These are phyloP conservation scores for Fusarium poae DNA, from an alignment of 2,329 filamentous ascomycete genomes.

Conservation along the genomic window DNA sequence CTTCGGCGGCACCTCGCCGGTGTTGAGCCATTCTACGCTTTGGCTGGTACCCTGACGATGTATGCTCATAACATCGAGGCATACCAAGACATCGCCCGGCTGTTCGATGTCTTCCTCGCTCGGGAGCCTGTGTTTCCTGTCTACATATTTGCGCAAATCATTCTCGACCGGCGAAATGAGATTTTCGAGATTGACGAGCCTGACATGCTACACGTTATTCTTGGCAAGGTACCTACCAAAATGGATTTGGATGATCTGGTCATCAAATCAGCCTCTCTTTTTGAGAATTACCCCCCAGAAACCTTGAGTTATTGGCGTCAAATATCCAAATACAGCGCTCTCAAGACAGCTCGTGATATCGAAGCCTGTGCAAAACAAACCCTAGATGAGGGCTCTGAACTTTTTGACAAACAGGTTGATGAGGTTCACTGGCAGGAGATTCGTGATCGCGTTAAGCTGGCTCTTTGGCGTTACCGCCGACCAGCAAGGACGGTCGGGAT, in stretches of 20 bases:
- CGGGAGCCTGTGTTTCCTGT: slow-evolving; percentile 88
- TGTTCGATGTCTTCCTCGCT: slow-evolving; percentile 93
- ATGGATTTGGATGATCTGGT: slow-evolving; percentile 86
- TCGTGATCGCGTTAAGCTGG: slow-evolving; percentile 46
- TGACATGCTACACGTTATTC: slow-evolving; percentile 90
- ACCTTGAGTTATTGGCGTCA: slow-evolving; percentile 76
- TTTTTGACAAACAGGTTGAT: slow-evolving; percentile 78
- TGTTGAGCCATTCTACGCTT: slow-evolving; percentile 89
- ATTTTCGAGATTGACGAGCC: slow-evolving; percentile 92
- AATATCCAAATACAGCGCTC: slow-evolving; percentile 81
- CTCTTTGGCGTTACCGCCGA: slow-evolving; percentile 74
- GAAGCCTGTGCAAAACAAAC: slow-evolving; percentile 66
- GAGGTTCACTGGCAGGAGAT: slow-evolving; percentile 77
- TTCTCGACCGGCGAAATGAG: slow-evolving; percentile 83
- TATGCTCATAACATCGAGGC: slow-evolving; percentile 96
- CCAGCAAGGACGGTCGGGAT: slow-evolving; percentile 72
- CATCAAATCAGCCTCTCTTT: slow-evolving; percentile 72
- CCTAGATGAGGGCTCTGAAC: slow-evolving; percentile 72
- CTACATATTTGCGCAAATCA: slow-evolving; percentile 92
- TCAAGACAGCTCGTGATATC: slow-evolving; percentile 81
- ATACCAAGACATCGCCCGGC: slow-evolving; percentile 86
- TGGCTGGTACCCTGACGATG: slow-evolving; percentile 93
- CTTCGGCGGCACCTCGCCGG: slow-evolving; percentile 81
- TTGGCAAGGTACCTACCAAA: slow-evolving; percentile 86
- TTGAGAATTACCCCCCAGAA: slow-evolving; percentile 77